Evolutionary conservation across 306 rosid genomes (phyloP).

Genomic region (Vachellia collinsii): DNA sequence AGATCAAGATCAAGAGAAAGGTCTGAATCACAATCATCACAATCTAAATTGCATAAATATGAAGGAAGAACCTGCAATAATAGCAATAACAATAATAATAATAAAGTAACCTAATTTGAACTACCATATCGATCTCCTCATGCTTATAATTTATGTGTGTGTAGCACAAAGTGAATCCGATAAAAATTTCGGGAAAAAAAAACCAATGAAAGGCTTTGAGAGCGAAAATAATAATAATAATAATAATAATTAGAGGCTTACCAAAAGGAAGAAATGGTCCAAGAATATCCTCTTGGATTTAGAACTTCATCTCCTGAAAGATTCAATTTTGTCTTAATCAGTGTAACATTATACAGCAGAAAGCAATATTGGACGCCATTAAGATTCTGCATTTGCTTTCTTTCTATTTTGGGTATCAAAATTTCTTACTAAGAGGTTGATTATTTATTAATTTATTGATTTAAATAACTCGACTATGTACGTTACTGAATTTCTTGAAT

Average conservation of each 20-base stretch:
- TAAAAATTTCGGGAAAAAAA: not conserved
- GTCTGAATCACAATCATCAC: not conserved
- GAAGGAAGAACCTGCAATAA: not conserved
- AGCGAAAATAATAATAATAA: not conserved
- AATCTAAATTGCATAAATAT: not conserved
- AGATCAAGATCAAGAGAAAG: not conserved
- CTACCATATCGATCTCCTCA: not conserved
- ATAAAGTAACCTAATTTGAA: not conserved
- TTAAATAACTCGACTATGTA: not conserved
- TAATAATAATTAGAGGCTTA: not conserved
- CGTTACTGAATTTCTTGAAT: not conserved
- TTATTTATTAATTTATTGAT: not conserved
- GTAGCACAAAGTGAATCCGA: not conserved
- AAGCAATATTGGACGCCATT: not conserved
- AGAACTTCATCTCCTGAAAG: not conserved
- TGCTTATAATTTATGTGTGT: not conserved
- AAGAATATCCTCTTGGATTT: not conserved
- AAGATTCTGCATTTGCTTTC: not conserved
- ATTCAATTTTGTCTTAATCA: not conserved
- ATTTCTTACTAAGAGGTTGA: not conserved
- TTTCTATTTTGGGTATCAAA: not conserved
- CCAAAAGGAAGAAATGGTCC: not conserved
- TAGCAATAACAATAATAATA: not conserved
- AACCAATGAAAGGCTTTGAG: not conserved
- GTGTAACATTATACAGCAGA: not conserved